Conservation (phyloP, 495 filamentous ascomycete species). For the Aspergillus biplanus region DNA sequence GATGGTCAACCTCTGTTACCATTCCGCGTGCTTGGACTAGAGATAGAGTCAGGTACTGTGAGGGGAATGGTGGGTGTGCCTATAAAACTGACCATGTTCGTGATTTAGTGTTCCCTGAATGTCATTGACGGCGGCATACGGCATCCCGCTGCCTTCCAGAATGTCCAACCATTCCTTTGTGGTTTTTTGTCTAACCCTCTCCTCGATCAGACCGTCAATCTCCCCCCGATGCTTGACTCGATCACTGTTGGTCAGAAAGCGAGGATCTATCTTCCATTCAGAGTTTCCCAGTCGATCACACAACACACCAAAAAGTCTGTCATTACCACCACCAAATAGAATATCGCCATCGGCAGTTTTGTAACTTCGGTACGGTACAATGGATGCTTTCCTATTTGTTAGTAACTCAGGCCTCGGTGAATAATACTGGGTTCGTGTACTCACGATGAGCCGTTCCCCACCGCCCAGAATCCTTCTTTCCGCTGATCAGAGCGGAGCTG, state of each 20-base stretch:
- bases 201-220: constrained; percentile 78
- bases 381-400: constrained; percentile 65
- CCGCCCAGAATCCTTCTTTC: constrained; percentile 81
- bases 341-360: constrained; percentile 92
- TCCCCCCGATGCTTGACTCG: constrained; percentile 77
- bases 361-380: constrained; percentile 93
- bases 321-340: constrained; percentile 91
- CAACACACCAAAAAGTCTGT: constrained; percentile 84
- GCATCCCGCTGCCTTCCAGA: constrained; percentile 88
- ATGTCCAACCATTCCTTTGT: constrained; percentile 88
- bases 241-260: constrained; percentile 78
- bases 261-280: constrained; percentile 76
- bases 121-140: constrained; percentile 94
- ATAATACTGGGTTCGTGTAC: constrained; percentile 23
- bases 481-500: constrained; percentile 87
- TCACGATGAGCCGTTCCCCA: constrained; percentile 96
- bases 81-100: constrained; percentile 64
- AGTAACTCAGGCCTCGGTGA: constrained; percentile 11
- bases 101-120: constrained; percentile 83
- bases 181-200: constrained; percentile 73
- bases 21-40: constrained; percentile 80
- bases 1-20: constrained; percentile 86
- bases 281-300: constrained; percentile 77
- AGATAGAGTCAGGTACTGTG: constrained; percentile 14
- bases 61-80: background rate